Evolutionary conservation across 495 filamentous ascomycete species (phyloP).

Genomic region (Aspergillus olivimuriae): DNA sequence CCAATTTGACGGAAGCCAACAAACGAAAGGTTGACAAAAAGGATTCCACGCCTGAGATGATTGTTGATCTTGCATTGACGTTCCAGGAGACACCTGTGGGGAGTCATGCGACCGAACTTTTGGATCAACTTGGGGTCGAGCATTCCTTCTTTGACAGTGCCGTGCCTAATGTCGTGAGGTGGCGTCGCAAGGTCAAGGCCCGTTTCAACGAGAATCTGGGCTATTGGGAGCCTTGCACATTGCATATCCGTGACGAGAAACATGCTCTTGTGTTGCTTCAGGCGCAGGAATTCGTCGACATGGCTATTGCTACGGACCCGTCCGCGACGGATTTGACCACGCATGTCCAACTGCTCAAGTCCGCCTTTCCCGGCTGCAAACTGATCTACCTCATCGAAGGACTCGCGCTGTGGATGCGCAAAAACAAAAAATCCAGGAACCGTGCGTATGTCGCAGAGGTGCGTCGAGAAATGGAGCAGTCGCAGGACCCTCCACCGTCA

Average conservation of each 20-base stretch:
- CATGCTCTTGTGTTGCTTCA: slow-evolving; percentile 62
- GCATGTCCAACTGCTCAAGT: slow-evolving; percentile 43
- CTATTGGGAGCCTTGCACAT: slow-evolving; percentile 59
- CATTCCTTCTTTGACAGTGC: slow-evolving; percentile 44
- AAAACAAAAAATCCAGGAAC: slow-evolving; percentile 62
- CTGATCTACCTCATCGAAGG: slow-evolving; percentile 77
- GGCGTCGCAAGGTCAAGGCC: slow-evolving; percentile 64
- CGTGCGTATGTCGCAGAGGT: slow-evolving; percentile 61
- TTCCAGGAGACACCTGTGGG: slow-evolving; percentile 44
- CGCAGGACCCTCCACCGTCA: slow-evolving; percentile 7
- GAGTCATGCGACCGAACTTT: slow-evolving; percentile 45
- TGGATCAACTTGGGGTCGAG: slow-evolving; percentile 51
- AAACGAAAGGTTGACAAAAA: slow-evolving; percentile 72
- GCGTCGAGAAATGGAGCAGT: slow-evolving; percentile 43
- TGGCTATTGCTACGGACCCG: slow-evolving; percentile 36
- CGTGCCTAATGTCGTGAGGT: slow-evolving; percentile 59
- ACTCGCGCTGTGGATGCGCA: slow-evolving; percentile 58
- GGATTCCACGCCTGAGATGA: slow-evolving; percentile 71
- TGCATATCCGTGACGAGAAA: slow-evolving; percentile 53
- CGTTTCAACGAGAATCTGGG: slow-evolving; percentile 55
- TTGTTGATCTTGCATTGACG: slow-evolving; percentile 62
- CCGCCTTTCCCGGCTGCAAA: slow-evolving; percentile 43
- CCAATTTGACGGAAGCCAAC: slow-evolving; percentile 69
- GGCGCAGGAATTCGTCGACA: slow-evolving; percentile 63
- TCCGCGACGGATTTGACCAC: slow-evolving; percentile 41